A percentile compares a stretch with the other conserved stretches of the same genome.
Conservation (phyloP, 1,284 basidiomycete species). For the Ganoderma resinaceum region DNA sequence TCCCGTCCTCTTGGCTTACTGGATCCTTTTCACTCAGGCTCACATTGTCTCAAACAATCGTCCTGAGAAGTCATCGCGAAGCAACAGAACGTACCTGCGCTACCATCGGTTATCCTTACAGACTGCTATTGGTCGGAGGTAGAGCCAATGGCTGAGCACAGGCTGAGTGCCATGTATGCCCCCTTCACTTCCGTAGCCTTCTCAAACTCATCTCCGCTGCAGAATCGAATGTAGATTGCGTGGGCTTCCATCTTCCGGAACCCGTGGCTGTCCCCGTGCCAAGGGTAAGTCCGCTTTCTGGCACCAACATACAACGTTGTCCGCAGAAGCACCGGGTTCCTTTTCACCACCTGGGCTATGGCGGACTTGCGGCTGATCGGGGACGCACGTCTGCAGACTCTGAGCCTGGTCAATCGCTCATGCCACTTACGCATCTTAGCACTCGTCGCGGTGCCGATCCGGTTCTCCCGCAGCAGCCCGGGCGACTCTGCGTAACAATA, state of each 20-base stretch:
- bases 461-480: neutral
- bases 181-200: neutral
- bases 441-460: neutral
- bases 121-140: neutral
- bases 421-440: constrained; percentile 1
- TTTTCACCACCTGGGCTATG: neutral
- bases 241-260: neutral
- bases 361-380: neutral
- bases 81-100: neutral
- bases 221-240: neutral
- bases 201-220: neutral
- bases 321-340: neutral
- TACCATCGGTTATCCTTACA: neutral
- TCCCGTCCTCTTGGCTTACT: neutral
- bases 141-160: neutral
- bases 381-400: neutral
- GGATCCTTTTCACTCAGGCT: neutral
- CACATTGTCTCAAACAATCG: neutral
- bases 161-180: neutral
- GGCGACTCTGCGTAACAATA: constrained; percentile 17
- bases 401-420: neutral
- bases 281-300: neutral
- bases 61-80: neutral
- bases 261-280: neutral
- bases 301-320: neutral